Conservation (phyloP, 805 yeast species). For the Crinitomyces ghanaensis region DNA sequence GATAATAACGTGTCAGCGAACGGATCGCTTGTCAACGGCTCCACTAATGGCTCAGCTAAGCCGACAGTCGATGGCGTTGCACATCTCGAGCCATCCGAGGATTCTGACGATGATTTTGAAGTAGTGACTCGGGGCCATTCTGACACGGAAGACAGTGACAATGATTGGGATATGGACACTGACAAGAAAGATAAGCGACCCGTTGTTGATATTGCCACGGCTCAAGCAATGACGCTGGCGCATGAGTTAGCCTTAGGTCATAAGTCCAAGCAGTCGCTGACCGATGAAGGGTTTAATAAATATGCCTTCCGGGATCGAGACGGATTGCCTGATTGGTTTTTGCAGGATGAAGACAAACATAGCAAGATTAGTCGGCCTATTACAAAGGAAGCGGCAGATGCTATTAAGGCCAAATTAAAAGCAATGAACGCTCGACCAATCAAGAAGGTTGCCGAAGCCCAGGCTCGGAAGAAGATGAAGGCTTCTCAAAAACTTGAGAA, state of each 20-base stretch:
- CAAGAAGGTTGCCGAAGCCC: constrained; percentile 96
- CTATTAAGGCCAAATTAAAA: constrained; percentile 60
- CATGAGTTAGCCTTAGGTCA: constrained; percentile 91
- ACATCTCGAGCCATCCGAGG: constrained; percentile 14
- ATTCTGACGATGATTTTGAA: constrained; percentile 24
- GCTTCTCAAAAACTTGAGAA: constrained; percentile 79
- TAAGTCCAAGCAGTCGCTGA: constrained; percentile 66
- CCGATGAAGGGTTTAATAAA: constrained; percentile 89
- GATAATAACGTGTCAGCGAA: not conserved
- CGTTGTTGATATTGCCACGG: constrained; percentile 76
- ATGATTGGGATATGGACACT: constrained; percentile 23
- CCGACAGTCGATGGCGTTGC: constrained; percentile 10
- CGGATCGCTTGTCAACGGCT: constrained; percentile 7
- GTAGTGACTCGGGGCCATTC: constrained; percentile 24
- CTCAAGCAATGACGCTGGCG: constrained; percentile 95
- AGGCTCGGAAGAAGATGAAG: constrained; percentile 91
- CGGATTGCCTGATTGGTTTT: constrained; percentile 92
- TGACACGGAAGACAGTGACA: constrained; percentile 25
- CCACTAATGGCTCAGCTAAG: constrained; percentile 14
- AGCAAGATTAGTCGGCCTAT: constrained; percentile 79
- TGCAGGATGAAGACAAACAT: constrained; percentile 84
- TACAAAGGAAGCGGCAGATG: constrained; percentile 84
- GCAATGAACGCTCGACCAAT: constrained; percentile 94
- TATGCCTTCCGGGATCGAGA: constrained; percentile 87
- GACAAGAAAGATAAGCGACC: constrained; percentile 20